Evolutionary conservation across 2,329 filamentous ascomycete species (phyloP).

Genomic region (Aureobasidium musti): DNA sequence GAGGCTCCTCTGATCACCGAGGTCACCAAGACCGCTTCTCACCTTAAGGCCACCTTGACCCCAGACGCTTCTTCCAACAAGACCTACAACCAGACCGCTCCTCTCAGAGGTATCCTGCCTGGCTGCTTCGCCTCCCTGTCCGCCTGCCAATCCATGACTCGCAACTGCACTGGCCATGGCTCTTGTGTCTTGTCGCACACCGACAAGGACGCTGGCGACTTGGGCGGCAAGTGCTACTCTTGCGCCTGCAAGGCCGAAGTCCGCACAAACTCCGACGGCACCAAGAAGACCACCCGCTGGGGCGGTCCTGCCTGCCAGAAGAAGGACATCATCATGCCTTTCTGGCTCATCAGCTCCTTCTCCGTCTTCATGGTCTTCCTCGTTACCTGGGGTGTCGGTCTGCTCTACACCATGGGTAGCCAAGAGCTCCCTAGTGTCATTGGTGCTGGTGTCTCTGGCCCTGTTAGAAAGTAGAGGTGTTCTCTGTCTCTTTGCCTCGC

Average conservation of each 20-base stretch:
- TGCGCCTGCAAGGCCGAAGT: slow-evolving; percentile 72
- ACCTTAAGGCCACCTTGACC: slow-evolving; percentile 25
- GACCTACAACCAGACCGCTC: slow-evolving; percentile 39
- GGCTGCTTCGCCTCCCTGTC: slow-evolving; percentile 73
- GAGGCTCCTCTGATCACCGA: slow-evolving; percentile 34
- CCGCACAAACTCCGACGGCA: slow-evolving; percentile 52
- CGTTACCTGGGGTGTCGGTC: slow-evolving; percentile 69
- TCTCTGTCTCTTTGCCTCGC: not conserved
- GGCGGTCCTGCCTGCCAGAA: slow-evolving; percentile 87
- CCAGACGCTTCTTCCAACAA: slow-evolving; percentile 17
- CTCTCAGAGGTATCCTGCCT: slow-evolving; percentile 60
- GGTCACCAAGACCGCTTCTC: slow-evolving; percentile 26
- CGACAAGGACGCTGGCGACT: slow-evolving; percentile 47
- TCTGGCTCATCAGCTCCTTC: slow-evolving; percentile 82
- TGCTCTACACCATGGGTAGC: slow-evolving; percentile 81
- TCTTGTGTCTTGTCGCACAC: slow-evolving; percentile 69
- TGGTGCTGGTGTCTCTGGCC: slow-evolving; percentile 83
- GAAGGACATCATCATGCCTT: slow-evolving; percentile 82
- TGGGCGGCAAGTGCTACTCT: slow-evolving; percentile 64
- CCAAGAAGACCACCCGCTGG: slow-evolving; percentile 70
- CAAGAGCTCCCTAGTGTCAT: slow-evolving; percentile 92
- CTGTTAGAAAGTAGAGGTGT: slow-evolving; percentile 46
- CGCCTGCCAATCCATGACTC: slow-evolving; percentile 68
- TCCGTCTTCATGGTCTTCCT: slow-evolving; percentile 68
- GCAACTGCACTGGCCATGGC: slow-evolving; percentile 81